phyloP scores from a whole-genome alignment of 345 rosid species.

The Laguncularia racemosa region DNA sequence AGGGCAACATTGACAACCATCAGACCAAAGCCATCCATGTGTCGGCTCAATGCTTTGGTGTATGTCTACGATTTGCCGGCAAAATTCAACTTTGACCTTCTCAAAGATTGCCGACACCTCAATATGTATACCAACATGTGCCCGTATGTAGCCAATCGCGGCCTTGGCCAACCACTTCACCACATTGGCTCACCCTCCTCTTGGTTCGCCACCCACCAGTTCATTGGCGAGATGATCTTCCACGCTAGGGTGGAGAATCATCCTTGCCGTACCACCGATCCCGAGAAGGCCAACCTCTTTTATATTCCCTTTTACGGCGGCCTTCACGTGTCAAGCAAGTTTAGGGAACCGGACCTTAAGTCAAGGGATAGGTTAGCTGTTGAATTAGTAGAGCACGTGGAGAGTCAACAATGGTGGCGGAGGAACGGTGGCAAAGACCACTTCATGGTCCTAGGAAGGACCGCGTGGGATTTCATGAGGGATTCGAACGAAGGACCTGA shows the following conservation, averaged over 20 bases:
- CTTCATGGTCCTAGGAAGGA: slow-evolving; percentile 48
- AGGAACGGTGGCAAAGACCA: slow-evolving; percentile 36
- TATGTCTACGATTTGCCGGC: slow-evolving; percentile 41
- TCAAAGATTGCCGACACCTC: slow-evolving; percentile 33
- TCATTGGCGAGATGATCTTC: slow-evolving; percentile 56
- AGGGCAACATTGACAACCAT: neutral
- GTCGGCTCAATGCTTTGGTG: slow-evolving; percentile 9
- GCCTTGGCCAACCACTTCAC: slow-evolving; percentile 40
- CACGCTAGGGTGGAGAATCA: slow-evolving; percentile 45
- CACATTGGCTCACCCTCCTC: neutral
- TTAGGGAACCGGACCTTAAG: slow-evolving; percentile 27
- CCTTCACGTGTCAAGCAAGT: slow-evolving; percentile 47
- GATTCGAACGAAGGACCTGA: slow-evolving; percentile 19
- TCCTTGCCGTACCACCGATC: slow-evolving; percentile 48
- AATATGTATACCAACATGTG: slow-evolving; percentile 50
- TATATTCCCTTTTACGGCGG: slow-evolving; percentile 62
- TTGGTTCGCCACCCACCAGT: slow-evolving; percentile 59
- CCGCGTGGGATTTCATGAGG: slow-evolving; percentile 62
- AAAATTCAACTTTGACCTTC: slow-evolving; percentile 38
- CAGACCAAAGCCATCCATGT: neutral
- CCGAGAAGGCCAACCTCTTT: slow-evolving; percentile 29
- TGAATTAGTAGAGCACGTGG: slow-evolving; percentile 17
- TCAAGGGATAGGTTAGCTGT: slow-evolving; percentile 39
- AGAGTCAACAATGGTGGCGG: slow-evolving; percentile 29
- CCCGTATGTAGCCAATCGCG: slow-evolving; percentile 41